Base-by-base conservation (phyloP, 805 yeast species). In the Candida maris region DNA sequence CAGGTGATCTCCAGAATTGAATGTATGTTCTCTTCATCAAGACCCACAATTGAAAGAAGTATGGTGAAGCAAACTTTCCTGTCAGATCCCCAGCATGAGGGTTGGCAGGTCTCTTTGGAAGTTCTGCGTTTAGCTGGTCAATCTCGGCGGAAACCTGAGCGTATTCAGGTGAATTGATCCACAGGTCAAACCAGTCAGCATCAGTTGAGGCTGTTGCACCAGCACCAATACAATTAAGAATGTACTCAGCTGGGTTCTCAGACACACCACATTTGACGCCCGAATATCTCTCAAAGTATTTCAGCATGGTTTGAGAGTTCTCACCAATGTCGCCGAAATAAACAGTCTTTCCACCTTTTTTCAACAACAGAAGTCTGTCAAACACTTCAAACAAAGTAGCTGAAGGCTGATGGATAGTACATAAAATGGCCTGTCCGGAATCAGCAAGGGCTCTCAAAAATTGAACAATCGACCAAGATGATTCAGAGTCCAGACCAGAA, bases 201-300 rank as follows among this genome's bases (percentile, higher is more conserved):
- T 58, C 54, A 25, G 75, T 74, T 37, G 67, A 59, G 8, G 87
- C 82, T 36, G 86, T 81, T 6, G 89, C 87, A 57, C 87, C 89
- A 24, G 89, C 89, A 48, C 91, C 91, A 57, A 83, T 80, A 51
- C 79, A 78, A 44, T 79, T 77, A 51, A 81, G 65, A 60, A 81
- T 79, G 64, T 81, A 81, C 60, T 81, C 88, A 34, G 87, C 88
- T 34, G 88, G 88, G 45, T 81, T 81, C 39, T 78, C 86, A 32
- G 69, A 66, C 6, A 59, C 62, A 37, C 70, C 75, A 67, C 91
- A 83, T 37, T 73, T 67, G 40, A 76, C 74, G 36, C 91, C 89
- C 31, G 94, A 73, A 44, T 69, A 49, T 30, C 53, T 55, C 50
- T 70, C 75, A 45, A 72, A 72, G 51, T 72, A 71, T 29, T 60